These are phyloP conservation scores for Calonectria leucothoes DNA, from an alignment of 2,329 filamentous ascomycete genomes.

Conservation along the genomic window DNA sequence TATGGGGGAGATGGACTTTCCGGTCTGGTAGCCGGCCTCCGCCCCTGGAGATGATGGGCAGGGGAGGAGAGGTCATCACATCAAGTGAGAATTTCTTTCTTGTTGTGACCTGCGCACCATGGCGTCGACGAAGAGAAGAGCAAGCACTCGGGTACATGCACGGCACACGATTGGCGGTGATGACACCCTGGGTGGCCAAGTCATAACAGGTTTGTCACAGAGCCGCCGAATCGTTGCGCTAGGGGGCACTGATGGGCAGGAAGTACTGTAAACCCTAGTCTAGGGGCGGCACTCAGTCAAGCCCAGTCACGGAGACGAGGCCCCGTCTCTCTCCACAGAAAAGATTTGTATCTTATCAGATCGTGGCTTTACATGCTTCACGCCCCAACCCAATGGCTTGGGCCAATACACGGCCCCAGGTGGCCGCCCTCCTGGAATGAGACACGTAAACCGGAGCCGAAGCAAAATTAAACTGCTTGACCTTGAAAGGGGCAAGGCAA, in stretches of 20 bases:
- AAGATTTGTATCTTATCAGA: conserved; percentile 43
- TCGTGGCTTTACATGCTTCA: conserved; percentile 30
- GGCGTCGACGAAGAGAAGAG: background rate
- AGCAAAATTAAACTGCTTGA: conserved; percentile 3
- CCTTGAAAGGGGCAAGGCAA: background rate
- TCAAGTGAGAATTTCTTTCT: conserved; percentile 15
- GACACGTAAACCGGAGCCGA: conserved; percentile 8
- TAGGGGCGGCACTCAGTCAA: conserved; percentile 28
- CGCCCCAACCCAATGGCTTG: conserved; percentile 28
- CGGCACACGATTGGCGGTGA: background rate
- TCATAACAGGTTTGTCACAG: conserved; percentile 5
- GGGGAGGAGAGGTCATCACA: background rate
- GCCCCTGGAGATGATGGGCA: background rate
- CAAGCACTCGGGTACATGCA: conserved; percentile 7
- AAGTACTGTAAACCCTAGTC: conserved; percentile 12
- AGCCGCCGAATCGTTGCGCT: conserved; percentile 23
- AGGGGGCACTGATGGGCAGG: conserved; percentile 24
- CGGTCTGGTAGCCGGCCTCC: conserved; percentile 35
- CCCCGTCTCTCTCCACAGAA: conserved; percentile 34
- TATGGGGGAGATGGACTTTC: conserved; percentile 40
- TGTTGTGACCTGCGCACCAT: conserved; percentile 1
- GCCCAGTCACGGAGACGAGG: background rate
- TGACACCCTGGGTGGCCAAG: background rate
- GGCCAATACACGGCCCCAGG: conserved; percentile 27
- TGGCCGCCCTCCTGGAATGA: background rate